Base-by-base conservation (phyloP, 1,284 basidiomycete genomes). In the Thelephora terrestris region DNA sequence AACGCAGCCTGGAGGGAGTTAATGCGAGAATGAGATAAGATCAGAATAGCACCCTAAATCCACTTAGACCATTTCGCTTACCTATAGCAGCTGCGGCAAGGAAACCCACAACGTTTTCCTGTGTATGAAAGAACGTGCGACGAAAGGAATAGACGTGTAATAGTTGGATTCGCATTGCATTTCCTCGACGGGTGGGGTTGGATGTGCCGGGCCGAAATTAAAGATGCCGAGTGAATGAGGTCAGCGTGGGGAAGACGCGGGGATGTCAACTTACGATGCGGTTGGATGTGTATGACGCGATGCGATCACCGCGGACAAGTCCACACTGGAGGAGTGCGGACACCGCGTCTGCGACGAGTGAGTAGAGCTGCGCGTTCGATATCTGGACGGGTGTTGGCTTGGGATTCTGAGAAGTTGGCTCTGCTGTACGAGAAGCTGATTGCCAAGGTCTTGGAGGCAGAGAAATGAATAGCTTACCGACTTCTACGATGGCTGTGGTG, bases 271-370 rank as follows among this genome's bases (percentile, higher is more conserved):
- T 59, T 59, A 83, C 84, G 48, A 87, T 76, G 59, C 81, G 83
- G 64, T 91, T 91, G 17, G 84, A 84, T 20, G 85, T 79, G 65
- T 91, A 93, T 44, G 82, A 83, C 1, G 80, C 88, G 16, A 92
- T 76, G 20, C 85, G 75, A 61, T 91, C 86, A 25, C 86, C 86
- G 49, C 77, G 74, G 50, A 69, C 65, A 37, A 91, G 62, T n/a
- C 81, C 85, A 35, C 73, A 65, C 20, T 61, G 61, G 39, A 78
- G 68, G 47, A 92, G 68, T 1, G 81, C 76, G 32, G 78, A 78
- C 21, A 83, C 82, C 1, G 79, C 64, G 52, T 76, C 68, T 7
- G 79, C 74, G 10, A 89, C 85, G 35, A 79, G 64, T 4, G 58
- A 49, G 58, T 85, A 82, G 21, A 91, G 68, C 50, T 85, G 70